These are phyloP conservation scores for Botryosphaeria dothidea DNA, from an alignment of 2,329 filamentous ascomycete genomes.

Conservation along the genomic window DNA sequence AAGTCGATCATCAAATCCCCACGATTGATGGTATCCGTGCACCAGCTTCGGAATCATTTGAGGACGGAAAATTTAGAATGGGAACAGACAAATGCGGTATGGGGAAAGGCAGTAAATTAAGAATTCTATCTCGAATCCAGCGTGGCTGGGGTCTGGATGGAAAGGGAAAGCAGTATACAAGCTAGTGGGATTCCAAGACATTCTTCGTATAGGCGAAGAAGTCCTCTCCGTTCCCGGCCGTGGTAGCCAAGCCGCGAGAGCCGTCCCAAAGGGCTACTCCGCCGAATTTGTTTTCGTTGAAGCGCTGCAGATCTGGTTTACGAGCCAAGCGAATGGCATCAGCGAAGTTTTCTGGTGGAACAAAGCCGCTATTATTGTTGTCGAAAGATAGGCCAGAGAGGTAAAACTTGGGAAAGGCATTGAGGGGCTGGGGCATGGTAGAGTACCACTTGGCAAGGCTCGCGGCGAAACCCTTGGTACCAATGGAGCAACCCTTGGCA, in stretches of 20 bases:
- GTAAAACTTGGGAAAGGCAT: background rate
- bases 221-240: conserved; percentile 2
- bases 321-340: background rate
- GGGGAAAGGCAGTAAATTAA: background rate
- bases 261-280: conserved; percentile 16
- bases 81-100: background rate
- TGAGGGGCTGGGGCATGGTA: background rate
- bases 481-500: conserved; percentile 9
- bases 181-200: conserved; percentile 5
- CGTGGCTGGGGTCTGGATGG: background rate
- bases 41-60: background rate
- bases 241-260: conserved; percentile 9
- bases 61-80: background rate
- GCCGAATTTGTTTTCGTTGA: conserved; percentile 13
- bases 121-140: background rate
- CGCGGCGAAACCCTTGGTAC: background rate
- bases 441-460: conserved; percentile 5
- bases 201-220: conserved; percentile 16
- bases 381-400: conserved; percentile 13
- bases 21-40: background rate
- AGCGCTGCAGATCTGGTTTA: background rate
- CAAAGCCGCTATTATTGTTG: conserved; percentile 10
- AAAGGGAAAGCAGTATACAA: background rate
- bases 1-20: background rate
- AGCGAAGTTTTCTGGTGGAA: conserved; percentile 1